Conservation (phyloP, 2,329 filamentous ascomycete species). For the Leptographium galeiforme region DNA sequence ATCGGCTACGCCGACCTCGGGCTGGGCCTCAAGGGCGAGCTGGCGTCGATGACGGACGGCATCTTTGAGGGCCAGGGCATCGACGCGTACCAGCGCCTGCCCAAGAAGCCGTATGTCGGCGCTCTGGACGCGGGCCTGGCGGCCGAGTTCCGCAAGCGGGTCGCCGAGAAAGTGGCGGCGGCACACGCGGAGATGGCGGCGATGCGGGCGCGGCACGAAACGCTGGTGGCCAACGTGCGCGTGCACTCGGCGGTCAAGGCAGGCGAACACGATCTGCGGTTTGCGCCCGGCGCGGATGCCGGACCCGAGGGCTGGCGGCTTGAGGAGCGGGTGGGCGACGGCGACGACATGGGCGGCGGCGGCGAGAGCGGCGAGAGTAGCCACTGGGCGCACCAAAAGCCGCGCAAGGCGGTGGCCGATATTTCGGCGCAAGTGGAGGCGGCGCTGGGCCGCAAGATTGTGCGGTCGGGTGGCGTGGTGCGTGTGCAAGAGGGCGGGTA, state of each 20-base stretch:
- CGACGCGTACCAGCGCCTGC: constrained; percentile 29
- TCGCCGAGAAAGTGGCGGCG: constrained; percentile 56
- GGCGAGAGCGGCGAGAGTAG: constrained; percentile 12
- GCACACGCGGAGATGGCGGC: constrained; percentile 72
- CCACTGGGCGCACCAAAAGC: constrained; percentile 21
- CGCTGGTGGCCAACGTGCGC: constrained; percentile 61
- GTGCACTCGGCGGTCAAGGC: constrained; percentile 54
- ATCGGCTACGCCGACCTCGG: constrained; percentile 81
- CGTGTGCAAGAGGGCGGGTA: constrained; percentile 69
- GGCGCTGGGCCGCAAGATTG: constrained; percentile 52
- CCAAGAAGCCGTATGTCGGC: constrained; percentile 48
- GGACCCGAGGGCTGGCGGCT: constrained; percentile 50
- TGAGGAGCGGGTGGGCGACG: constrained; percentile 40
- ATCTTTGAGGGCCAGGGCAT: constrained; percentile 58
- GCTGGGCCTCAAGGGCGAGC: constrained; percentile 69
- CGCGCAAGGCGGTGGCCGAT: constrained; percentile 50
- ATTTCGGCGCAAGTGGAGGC: constrained; percentile 64
- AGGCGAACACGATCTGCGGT: constrained; percentile 65
- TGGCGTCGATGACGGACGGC: constrained; percentile 69
- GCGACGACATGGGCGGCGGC: constrained; percentile 27
- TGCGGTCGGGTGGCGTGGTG: constrained; percentile 48
- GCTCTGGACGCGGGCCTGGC: constrained; percentile 64
- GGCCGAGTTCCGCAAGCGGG: constrained; percentile 71
- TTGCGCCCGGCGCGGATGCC: constrained; percentile 40
- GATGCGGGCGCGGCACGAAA: constrained; percentile 68